Conservation (phyloP, 2,329 filamentous ascomycete genomes). For the Neurospora crassa region DNA sequence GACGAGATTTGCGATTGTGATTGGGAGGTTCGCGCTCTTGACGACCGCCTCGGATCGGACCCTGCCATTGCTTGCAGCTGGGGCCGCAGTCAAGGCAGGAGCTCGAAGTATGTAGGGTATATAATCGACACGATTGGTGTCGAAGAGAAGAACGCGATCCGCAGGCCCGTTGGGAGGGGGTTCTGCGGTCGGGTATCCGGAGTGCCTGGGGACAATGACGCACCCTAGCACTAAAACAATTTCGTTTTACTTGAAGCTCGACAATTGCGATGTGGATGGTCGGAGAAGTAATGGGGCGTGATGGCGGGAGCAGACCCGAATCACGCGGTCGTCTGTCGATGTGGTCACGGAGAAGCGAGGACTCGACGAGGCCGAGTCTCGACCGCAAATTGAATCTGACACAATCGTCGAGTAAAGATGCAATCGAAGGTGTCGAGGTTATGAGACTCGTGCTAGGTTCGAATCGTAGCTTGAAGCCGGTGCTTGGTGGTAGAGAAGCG, state of each 20-base stretch:
- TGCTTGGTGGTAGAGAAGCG: neutral
- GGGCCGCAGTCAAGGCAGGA: slow-evolving; percentile 21
- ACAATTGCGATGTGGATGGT: neutral
- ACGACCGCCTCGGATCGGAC: slow-evolving; percentile 73
- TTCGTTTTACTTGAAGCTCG: neutral
- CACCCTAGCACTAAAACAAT: neutral
- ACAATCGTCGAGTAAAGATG: neutral
- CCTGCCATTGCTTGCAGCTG: slow-evolving; percentile 45
- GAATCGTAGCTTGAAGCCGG: neutral
- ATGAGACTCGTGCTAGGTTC: neutral
- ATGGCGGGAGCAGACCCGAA: neutral
- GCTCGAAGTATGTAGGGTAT: slow-evolving; percentile 20
- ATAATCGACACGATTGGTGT: neutral
- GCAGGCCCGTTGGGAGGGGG: neutral
- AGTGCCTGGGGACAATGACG: neutral
- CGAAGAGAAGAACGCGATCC: neutral
- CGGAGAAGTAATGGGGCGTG: neutral
- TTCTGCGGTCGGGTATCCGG: neutral
- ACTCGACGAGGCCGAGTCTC: neutral
- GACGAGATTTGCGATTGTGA: slow-evolving; percentile 69
- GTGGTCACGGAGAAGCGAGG: neutral
- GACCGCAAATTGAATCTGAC: neutral
- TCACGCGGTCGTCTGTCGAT: neutral
- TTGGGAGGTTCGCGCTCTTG: slow-evolving; percentile 76
- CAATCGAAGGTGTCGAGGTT: neutral